A percentile compares a stretch with the other conserved stretches of the same genome.
phyloP scores from a whole-genome alignment of 2,329 filamentous ascomycete species.

The Cordyceps pruinosa region DNA sequence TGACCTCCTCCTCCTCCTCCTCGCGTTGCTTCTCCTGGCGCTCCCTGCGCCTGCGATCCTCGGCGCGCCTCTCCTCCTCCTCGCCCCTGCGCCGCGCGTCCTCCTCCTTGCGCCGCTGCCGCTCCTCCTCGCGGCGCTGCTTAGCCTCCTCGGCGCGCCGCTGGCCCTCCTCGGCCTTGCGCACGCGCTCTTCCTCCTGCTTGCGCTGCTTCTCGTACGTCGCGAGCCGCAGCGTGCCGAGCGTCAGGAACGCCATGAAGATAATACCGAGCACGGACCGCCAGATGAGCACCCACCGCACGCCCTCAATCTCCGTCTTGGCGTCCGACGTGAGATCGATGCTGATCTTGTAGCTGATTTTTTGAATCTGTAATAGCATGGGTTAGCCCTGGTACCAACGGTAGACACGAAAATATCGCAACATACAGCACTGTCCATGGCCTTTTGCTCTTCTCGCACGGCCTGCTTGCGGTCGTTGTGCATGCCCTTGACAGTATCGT shows the following conservation, averaged over 20 bases:
- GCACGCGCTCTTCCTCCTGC: conserved; percentile 38
- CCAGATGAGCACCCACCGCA: conserved; percentile 76
- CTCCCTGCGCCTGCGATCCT: neutral
- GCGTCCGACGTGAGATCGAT: conserved; percentile 83
- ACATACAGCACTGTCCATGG: conserved; percentile 70
- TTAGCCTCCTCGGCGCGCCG: conserved; percentile 4
- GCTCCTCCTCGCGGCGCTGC: conserved; percentile 2
- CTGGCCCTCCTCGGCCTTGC: conserved; percentile 32
- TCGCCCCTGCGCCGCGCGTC: neutral
- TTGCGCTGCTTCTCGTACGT: conserved; percentile 48
- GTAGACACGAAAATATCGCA: too few species aligned
- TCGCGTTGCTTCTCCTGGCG: neutral
- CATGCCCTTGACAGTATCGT: conserved; percentile 88
- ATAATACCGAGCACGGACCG: conserved; percentile 58
- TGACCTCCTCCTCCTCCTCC: conserved; percentile 8
- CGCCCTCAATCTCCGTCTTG: conserved; percentile 83
- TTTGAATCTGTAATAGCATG: conserved; percentile 60
- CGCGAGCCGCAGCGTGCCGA: conserved; percentile 53
- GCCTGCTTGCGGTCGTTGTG: conserved; percentile 95
- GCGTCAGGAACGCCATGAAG: conserved; percentile 56
- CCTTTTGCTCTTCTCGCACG: conserved; percentile 79
- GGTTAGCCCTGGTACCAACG: neutral
- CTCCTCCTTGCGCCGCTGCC: conserved; percentile 1
- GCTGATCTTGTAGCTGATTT: conserved; percentile 94
- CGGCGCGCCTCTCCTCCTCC: neutral